A percentile compares a stretch with the other conserved stretches of the same genome.
Conservation (phyloP, 192 early-diverging fungal genomes). For the Chytriomyces hyalinus region DNA sequence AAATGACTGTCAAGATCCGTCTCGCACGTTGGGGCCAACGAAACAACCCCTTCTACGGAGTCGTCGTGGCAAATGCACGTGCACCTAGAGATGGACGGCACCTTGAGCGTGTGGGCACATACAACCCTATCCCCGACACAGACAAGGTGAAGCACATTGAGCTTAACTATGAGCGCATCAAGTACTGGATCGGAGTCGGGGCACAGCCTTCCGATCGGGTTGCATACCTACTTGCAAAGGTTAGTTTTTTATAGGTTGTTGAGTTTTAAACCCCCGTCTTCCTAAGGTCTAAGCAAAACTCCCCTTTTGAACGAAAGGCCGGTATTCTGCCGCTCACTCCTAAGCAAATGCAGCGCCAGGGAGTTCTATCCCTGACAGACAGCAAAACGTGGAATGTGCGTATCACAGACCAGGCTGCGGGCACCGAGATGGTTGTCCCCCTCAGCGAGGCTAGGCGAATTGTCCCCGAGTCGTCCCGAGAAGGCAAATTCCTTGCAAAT, state of each 20-base stretch:
- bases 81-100: conserved; percentile 84
- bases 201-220: conserved; percentile 94
- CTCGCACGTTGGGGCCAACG: conserved; percentile 89
- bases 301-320: conserved; percentile 44
- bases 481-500: neutral
- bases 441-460: conserved; percentile 28
- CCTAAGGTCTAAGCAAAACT: neutral
- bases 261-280: neutral
- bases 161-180: conserved; percentile 84
- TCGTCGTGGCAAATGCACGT: conserved; percentile 86
- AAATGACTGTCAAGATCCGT: conserved; percentile 65
- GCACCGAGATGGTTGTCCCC: conserved; percentile 28
- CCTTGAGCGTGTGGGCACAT: conserved; percentile 90
- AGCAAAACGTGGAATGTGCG: conserved; percentile 56
- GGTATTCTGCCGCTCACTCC: conserved; percentile 67
- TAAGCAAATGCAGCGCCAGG: conserved; percentile 55
- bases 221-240: conserved; percentile 85
- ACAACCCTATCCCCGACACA: conserved; percentile 77
- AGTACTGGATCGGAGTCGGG: conserved; percentile 97
- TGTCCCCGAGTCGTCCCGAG: conserved; percentile 14
- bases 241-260: conserved; percentile 34
- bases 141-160: conserved; percentile 78
- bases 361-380: conserved; percentile 47
- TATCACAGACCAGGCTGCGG: conserved; percentile 34
- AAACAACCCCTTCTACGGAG: conserved; percentile 91